Evolutionary conservation across 495 filamentous ascomycete species (phyloP).

Genomic region (Podospora australis): DNA sequence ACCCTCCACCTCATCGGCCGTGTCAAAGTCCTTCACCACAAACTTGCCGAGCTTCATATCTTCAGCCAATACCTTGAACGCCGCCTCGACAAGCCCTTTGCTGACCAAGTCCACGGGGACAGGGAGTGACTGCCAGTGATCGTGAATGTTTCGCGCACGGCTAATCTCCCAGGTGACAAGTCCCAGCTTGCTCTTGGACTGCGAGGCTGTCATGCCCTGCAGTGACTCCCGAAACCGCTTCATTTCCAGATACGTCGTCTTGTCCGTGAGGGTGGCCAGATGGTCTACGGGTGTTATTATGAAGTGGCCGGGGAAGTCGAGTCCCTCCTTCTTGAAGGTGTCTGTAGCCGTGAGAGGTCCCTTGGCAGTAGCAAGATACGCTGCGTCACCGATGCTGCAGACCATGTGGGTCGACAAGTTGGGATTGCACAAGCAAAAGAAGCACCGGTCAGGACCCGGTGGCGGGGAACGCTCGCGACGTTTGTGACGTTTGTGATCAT

Average conservation of each 20-base stretch:
- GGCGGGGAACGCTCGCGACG: slow-evolving; percentile 46
- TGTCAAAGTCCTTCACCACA: slow-evolving; percentile 29
- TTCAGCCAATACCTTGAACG: slow-evolving; percentile 77
- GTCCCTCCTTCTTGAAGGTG: slow-evolving; percentile 51
- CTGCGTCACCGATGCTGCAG: slow-evolving; percentile 73
- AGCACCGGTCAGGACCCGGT: slow-evolving; percentile 72
- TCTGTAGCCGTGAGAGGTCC: slow-evolving; percentile 68
- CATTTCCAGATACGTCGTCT: slow-evolving; percentile 69
- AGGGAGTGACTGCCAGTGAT: slow-evolving; percentile 93
- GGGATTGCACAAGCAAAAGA: slow-evolving; percentile 88
- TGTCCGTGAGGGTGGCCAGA: slow-evolving; percentile 41
- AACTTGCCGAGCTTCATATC: slow-evolving; percentile 63
- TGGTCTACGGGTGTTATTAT: slow-evolving; percentile 87
- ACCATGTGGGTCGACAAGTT: slow-evolving; percentile 81
- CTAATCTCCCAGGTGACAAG: slow-evolving; percentile 89
- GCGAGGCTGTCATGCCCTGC: slow-evolving; percentile 58
- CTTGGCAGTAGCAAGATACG: slow-evolving; percentile 87
- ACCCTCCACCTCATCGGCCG: slow-evolving; percentile 41
- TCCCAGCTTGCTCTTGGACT: slow-evolving; percentile 54
- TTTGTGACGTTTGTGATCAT: slow-evolving; percentile 52
- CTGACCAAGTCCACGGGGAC: slow-evolving; percentile 56
- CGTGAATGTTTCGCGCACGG: slow-evolving; percentile 68
- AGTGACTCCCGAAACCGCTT: slow-evolving; percentile 63
- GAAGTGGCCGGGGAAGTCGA: slow-evolving; percentile 78
- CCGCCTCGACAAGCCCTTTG: slow-evolving; percentile 69